These are phyloP conservation scores for Orbilia blumenaviensis DNA, from an alignment of 2,329 filamentous ascomycete genomes.

Conservation along the genomic window DNA sequence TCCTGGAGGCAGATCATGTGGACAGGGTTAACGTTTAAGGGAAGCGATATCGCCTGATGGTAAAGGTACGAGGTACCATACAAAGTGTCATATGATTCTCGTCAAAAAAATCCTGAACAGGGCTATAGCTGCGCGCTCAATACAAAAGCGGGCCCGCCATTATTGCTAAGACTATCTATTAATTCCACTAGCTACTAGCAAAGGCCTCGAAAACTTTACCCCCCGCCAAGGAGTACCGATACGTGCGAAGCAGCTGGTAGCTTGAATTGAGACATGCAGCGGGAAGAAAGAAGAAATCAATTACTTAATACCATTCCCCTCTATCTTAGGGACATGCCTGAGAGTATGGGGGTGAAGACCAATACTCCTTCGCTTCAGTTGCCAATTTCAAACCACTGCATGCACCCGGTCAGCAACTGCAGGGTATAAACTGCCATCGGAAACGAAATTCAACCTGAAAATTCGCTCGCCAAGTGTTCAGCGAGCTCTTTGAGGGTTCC, in stretches of 20 bases:
- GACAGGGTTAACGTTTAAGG: no score
- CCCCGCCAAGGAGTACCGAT: neutral
- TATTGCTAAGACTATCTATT: no score
- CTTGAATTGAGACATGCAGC: neutral
- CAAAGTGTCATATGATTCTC: no score
- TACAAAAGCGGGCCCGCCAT: no score
- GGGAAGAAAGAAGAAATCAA: neutral
- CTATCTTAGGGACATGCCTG: neutral
- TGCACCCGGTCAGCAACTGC: neutral
- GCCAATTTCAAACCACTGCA: neutral
- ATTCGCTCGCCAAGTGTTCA: constrained; percentile 10
- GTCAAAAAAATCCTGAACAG: no score
- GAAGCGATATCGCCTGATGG: no score
- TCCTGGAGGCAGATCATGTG: no score
- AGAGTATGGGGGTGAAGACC: neutral
- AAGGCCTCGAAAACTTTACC: neutral
- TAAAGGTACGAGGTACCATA: no score
- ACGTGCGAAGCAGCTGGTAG: neutral
- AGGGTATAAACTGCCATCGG: neutral
- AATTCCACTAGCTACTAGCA: no score
- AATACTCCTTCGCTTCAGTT: neutral
- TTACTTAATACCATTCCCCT: neutral
- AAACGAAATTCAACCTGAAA: neutral
- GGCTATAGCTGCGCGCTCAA: no score
- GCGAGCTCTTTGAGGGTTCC: neutral